Conservation (phyloP, 2,329 filamentous ascomycete species). For the Talaromyces sp. region DNA sequence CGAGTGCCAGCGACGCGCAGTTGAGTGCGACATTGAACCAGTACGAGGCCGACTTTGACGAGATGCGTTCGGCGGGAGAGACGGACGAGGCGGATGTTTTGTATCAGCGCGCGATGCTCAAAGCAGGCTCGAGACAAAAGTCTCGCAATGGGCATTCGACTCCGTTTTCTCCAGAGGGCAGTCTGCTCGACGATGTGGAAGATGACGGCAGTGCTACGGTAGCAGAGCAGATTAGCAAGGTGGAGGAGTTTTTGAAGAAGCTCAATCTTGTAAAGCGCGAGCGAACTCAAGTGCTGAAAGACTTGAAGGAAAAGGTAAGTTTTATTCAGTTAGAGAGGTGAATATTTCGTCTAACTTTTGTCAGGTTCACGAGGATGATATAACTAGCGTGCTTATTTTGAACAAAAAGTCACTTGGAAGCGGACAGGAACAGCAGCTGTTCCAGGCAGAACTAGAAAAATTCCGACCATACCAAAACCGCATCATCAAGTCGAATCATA, state of each 20-base stretch:
- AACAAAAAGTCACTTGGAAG: constrained; percentile 90
- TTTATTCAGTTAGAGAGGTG: not conserved
- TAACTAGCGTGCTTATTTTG: constrained; percentile 91
- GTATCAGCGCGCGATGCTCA: constrained; percentile 81
- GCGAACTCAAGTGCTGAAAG: constrained; percentile 85
- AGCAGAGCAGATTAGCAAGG: constrained; percentile 78
- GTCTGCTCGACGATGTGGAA: constrained; percentile 87
- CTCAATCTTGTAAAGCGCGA: constrained; percentile 90
- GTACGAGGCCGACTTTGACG: constrained; percentile 83
- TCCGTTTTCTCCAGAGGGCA: constrained; percentile 62
- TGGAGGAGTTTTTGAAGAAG: constrained; percentile 88
- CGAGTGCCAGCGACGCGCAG: constrained; percentile 77
- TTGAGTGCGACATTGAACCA: constrained; percentile 79
- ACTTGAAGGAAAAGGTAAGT: constrained; percentile 91
- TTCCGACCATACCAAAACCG: constrained; percentile 90
- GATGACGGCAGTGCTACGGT: constrained; percentile 76
- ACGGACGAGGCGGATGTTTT: constrained; percentile 81
- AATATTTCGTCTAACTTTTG: not conserved
- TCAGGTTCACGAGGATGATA: constrained; percentile 92
- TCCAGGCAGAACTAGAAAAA: constrained; percentile 95
- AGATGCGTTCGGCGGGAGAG: constrained; percentile 88
- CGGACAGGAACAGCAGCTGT: constrained; percentile 86
- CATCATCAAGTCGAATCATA: constrained; percentile 88
- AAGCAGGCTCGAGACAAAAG: constrained; percentile 59
- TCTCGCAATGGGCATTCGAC: constrained; percentile 56